A percentile compares a stretch with the other conserved stretches of the same genome.
Conservation (phyloP, 345 rosid species). For the Citrus australasica region DNA sequence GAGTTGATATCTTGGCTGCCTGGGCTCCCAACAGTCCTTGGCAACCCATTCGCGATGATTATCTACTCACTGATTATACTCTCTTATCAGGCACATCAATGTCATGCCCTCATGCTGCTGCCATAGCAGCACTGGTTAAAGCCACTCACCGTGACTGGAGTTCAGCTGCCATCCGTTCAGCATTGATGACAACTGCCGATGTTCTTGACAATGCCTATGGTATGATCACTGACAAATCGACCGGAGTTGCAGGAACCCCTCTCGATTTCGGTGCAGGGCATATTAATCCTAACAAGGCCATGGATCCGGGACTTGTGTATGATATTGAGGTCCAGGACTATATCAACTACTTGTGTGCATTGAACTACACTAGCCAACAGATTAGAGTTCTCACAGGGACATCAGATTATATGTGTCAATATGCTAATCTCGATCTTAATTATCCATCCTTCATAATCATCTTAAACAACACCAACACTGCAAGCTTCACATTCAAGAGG, state of each 20-base stretch:
- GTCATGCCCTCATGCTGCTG: conserved; percentile 46
- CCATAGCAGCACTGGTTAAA: conserved; percentile 35
- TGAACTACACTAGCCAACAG: conserved; percentile 35
- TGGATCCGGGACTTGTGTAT: conserved; percentile 47
- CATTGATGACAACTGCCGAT: conserved; percentile 48
- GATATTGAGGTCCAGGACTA: conserved; percentile 32
- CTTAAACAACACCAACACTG: conserved; percentile 43
- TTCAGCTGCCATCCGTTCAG: conserved; percentile 41
- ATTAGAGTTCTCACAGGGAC: conserved; percentile 28
- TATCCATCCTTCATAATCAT: conserved; percentile 51
- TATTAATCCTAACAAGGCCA: conserved; percentile 34
- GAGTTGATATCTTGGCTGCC: conserved; percentile 20
- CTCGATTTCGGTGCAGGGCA: conserved; percentile 53
- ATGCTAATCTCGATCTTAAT: conserved; percentile 38
- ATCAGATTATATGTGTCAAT: conserved; percentile 21
- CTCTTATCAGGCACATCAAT: conserved; percentile 42
- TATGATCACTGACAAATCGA: conserved; percentile 33
- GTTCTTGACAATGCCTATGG: conserved; percentile 19
- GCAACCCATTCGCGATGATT: conserved; percentile 22
- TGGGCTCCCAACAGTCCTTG: conserved; percentile 39
- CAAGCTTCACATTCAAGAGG: conserved; percentile 26
- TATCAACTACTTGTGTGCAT: conserved; percentile 31
- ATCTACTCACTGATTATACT: conserved; percentile 37
- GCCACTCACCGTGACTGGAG: conserved; percentile 38
- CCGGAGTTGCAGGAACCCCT: conserved; percentile 32